Base-by-base conservation (phyloP, 176 grass and related monocot genomes). In the Hsuehochloa calcarea region DNA sequence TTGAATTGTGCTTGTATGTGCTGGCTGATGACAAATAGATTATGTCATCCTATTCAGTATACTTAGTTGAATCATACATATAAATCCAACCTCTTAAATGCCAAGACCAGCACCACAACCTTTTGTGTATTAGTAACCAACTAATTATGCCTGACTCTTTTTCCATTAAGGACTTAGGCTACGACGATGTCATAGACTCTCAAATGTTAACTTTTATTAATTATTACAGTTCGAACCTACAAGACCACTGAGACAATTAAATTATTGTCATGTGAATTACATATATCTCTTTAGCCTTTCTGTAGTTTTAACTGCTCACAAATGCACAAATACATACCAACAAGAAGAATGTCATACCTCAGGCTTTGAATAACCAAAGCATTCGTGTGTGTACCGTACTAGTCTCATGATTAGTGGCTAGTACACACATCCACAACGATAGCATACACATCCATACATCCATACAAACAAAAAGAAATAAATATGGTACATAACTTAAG, bases 11-110 rank as follows among this genome's bases (percentile, higher is more conserved):
- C 5, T 70, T 66, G n/a, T 74, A 65, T 54, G 59, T 69, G 17
- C 10, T 54, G 50, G 56, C 39, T 75, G 50, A 22, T 51, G 12
- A 39, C 4, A 65, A 66, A 63, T 65, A 78, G 17, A 20, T 27
- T 58, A 34, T 76, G 11, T 37, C 67, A 82, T 66, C 58, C 5
- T 72, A 14, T 64, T 70, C 20, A 46, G 34, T 65, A 16, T 29
- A 44, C 20, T 52, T 34, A 82, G 43, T 31, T 54, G 41, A 81
- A 76, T 54, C 13, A 75, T 70, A 10, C 70, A 50, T 81, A 85
- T 85, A 51, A 46, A 73, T 72, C 22, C 39, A 54, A 61, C 15
- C 5, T 59, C 19, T 58, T 74, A 66, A 55, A 58, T 87, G 59
- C 4, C 47, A 15, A 15, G 13, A 49, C 5, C 47, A 49, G 4